These are phyloP conservation scores for Apiosordaria backusii DNA, from an alignment of 495 filamentous ascomycete genomes.

Conservation along the genomic window DNA sequence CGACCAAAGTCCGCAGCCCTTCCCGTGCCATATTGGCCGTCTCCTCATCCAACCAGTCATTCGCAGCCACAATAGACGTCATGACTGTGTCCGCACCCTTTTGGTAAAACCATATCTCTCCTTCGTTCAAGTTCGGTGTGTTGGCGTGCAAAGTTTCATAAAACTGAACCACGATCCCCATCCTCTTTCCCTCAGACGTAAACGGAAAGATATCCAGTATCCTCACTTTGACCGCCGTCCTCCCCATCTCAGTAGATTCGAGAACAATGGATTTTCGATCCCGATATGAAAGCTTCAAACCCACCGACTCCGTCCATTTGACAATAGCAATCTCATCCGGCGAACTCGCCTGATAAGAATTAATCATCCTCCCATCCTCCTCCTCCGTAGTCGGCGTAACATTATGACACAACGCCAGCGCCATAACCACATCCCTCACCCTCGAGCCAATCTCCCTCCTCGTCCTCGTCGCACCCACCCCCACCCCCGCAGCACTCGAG, in stretches of 20 bases:
- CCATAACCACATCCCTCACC: conserved; percentile 85
- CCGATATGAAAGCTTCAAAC: conserved; percentile 76
- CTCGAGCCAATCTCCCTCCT: conserved; percentile 89
- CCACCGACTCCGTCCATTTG: conserved; percentile 89
- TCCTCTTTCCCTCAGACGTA: conserved; percentile 94
- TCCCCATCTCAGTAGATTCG: conserved; percentile 71
- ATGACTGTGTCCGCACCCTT: conserved; percentile 99
- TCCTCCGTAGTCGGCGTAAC: conserved; percentile 83
- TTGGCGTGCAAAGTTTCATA: conserved; percentile 46
- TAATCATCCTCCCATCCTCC: conserved; percentile 70
- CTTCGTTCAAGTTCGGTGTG: conserved; percentile 40
- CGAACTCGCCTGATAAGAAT: conserved; percentile 91
- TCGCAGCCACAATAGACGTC: conserved; percentile 84
- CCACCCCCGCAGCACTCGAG: conserved; percentile 55
- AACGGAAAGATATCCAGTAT: conserved; percentile 97
- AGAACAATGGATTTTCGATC: conserved; percentile 82
- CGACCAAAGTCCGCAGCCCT: conserved; percentile 88
- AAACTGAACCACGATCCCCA: conserved; percentile 96
- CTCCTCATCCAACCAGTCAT: conserved; percentile 98
- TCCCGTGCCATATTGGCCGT: conserved; percentile 98
- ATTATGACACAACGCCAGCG: conserved; percentile 93
- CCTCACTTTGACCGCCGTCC: conserved; percentile 75
- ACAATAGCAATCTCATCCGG: conserved; percentile 99
- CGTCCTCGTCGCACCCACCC: conserved; percentile 67
- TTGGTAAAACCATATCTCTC: conserved; percentile 97